Base-by-base conservation (phyloP, 2,329 filamentous ascomycete species). In the Sclerotiophoma versabilis region DNA sequence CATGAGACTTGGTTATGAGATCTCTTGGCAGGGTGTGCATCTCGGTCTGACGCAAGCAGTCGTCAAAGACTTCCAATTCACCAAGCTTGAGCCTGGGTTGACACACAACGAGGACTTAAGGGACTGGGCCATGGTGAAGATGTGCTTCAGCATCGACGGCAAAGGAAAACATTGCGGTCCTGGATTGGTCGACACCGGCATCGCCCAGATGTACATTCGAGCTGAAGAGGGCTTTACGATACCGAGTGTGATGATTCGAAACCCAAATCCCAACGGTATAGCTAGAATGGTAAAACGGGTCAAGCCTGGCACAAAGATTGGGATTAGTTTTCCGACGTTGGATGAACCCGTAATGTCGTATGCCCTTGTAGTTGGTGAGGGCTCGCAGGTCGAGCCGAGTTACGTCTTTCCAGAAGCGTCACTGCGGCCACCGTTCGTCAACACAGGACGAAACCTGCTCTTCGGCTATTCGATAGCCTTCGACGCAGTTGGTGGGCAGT, bases 191-290 rank as follows among this genome's bases (percentile, higher is more conserved):
- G 72, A 75, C 39, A 73, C 70, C 3, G 71, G 71, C 8, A 69
- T 75, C 43, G 34, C 63, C 4, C 70, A 74, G 19, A 74, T 75
- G 72, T 75, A 74, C 33, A 64, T 73, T 36, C 59, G 70, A 32
- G 62, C 70, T 14, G 68, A 68, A 4, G 62, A 63, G 12, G 63
- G 62, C 9, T 57, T 65, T 11, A 52, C 59, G 7, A 68, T 71
- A 29, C 72, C 71, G 7, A 67, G 62, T 22, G 49, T 73, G 5
- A 60, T 62, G 26, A 65, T 74, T 11, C 65, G 54, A 1, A 73
- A 75, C 20, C 72, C 72, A 7, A 72, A 73, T 42, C 56, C 50
- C 12, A 53, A 69, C 12, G 65, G 68, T 5, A 49, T 56, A 36
- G 55, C 63, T 12, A 66, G 64, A 45, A 64, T 55, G 54, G 66